Base-by-base conservation (phyloP, 805 yeast genomes). In the Kluyveromyces starmeri region DNA sequence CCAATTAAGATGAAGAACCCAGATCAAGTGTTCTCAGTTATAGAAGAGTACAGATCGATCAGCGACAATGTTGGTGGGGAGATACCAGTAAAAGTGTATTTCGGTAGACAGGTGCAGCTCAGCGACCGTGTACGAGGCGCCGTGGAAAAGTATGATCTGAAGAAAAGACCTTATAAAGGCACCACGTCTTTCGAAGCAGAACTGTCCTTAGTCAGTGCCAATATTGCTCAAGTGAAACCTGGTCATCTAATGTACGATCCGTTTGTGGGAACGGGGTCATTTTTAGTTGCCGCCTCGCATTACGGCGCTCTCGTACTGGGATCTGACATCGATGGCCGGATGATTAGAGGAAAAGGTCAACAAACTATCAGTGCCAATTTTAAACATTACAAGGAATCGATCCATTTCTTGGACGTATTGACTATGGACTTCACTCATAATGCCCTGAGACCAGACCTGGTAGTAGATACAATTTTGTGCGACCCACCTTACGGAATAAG, bases 401-500 rank as follows among this genome's bases (percentile, higher is more conserved):
- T 62, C 2, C 62, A 67, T 28, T 81, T 78, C 46, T 56, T 86
- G 35, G 97, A 88, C 53, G 79, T 81, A 0, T 46, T 84, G 46
- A 78, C 94, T 11, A 83, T 92, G 92, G 98, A 92, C 61, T 92
- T 92, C 58, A 92, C 97, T 2, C 86, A 92, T 54, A 81, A 82
- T 55, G 80, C 95, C 3, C 64, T 92, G 35, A 67, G 96, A 44
- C 39, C 55, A 1, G 67, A 70, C 42, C 58, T 92, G 16, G 51
- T 45, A 18, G 67, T 92, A 10, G 96, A 92, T 53, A 68, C 83
- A 1, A 89, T 92, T 4, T 73, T 89, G 2, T 86, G 96, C 53
- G 98, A 92, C 59, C 98, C 98, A 2, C 98, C 98, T 0, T 92
- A 92, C 56, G 98, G 98, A 9, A 94, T 92, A 2, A 68, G 98